Evolutionary conservation across 75 land plant genomes (phyloP).

Genomic region (Cunninghamia lanceolata): DNA sequence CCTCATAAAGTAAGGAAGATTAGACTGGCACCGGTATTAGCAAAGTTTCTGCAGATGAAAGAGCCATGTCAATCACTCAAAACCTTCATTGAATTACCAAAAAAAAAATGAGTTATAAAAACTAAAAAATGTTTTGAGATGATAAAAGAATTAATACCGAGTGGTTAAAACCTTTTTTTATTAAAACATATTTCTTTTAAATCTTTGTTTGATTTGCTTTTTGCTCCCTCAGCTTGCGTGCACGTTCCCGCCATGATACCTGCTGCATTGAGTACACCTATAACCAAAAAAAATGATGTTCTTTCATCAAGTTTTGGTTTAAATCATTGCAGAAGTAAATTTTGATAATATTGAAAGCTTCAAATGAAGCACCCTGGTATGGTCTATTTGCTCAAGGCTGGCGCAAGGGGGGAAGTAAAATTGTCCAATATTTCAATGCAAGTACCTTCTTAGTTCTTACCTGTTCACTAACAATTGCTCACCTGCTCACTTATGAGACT

Average conservation of each 20-base stretch:
- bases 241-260: constrained; percentile 27
- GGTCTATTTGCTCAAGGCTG: background rate
- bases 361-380: background rate
- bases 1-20: background rate
- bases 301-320: background rate
- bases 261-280: constrained; percentile 29
- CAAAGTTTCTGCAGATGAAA: background rate
- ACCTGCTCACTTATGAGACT: constrained; percentile 15
- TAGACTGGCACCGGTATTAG: background rate
- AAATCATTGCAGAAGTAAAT: background rate
- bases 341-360: background rate
- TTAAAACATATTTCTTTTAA: background rate
- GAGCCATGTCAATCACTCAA: background rate
- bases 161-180: background rate
- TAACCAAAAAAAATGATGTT: background rate
- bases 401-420: background rate
- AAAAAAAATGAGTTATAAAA: background rate
- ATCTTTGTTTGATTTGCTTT: background rate
- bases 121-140: background rate
- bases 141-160: background rate
- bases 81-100: background rate
- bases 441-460: constrained; percentile 7
- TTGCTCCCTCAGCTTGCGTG: constrained; percentile 20
- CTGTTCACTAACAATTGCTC: constrained; percentile 9
- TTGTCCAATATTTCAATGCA: constrained; percentile 4